These are phyloP conservation scores for Epichloe uncinata DNA, from an alignment of 2,329 filamentous ascomycete genomes.

Conservation along the genomic window DNA sequence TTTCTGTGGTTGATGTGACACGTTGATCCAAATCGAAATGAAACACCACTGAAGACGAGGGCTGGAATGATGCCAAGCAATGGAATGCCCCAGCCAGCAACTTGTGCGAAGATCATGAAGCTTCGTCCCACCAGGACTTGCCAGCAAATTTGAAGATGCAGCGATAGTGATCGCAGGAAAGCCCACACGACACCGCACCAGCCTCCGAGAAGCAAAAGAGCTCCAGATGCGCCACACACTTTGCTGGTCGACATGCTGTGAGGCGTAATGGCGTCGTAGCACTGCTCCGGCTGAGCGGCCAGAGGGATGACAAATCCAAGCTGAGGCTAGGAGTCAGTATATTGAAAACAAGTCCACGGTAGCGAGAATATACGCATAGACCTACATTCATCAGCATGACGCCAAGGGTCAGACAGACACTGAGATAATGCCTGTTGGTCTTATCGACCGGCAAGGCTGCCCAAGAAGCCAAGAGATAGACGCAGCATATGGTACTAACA, in stretches of 20 bases:
- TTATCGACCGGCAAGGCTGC: conserved; percentile 69
- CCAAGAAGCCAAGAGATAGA: conserved; percentile 72
- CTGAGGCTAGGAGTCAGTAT: conserved; percentile 28
- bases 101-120: conserved; percentile 80
- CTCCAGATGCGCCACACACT: conserved; percentile 78
- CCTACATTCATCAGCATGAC: conserved; percentile 69
- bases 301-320: conserved; percentile 86
- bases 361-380: background rate
- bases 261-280: conserved; percentile 81
- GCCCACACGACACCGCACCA: conserved; percentile 80
- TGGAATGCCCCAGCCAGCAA: conserved; percentile 73
- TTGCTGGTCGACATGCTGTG: conserved; percentile 76
- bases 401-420: conserved; percentile 67
- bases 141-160: conserved; percentile 98
- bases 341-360: background rate
- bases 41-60: conserved; percentile 78
- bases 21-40: conserved; percentile 79
- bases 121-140: conserved; percentile 75
- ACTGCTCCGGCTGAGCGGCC: conserved; percentile 64
- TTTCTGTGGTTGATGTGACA: conserved; percentile 91
- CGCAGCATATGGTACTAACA: conserved; percentile 53
- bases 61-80: conserved; percentile 61
- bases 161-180: conserved; percentile 76
- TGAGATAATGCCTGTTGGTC: conserved; percentile 86
- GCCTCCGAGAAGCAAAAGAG: conserved; percentile 75